Evolutionary conservation across 441 rosid species (phyloP).

Genomic region (Populus hybrid): DNA sequence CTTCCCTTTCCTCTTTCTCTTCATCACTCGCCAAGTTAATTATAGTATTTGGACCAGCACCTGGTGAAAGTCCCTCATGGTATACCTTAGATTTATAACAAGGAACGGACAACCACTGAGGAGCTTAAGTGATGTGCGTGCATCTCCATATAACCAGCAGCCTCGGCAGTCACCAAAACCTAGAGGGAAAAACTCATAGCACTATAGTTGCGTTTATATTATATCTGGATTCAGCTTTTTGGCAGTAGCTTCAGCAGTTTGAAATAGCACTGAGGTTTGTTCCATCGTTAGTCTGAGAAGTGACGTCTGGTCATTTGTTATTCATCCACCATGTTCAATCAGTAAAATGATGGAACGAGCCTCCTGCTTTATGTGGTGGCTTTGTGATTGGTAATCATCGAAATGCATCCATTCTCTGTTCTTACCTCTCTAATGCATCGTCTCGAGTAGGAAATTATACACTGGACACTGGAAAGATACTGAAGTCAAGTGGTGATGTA

Average conservation of each 20-base stretch:
- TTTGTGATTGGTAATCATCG: neutral
- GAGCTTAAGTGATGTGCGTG: constrained; percentile 33
- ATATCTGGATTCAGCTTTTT: neutral
- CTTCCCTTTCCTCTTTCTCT: too few species aligned
- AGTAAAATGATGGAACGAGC: constrained; percentile 5
- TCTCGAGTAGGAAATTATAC: neutral
- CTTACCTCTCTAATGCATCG: neutral
- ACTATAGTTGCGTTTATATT: neutral
- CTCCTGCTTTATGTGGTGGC: too few species aligned
- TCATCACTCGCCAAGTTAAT: too few species aligned
- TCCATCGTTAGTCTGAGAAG: constrained; percentile 2
- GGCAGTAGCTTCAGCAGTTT: constrained; percentile 12
- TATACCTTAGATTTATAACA: too few species aligned
- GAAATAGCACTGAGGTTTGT: constrained; percentile 13
- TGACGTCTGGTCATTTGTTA: constrained; percentile 1
- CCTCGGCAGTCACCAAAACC: constrained; percentile 39
- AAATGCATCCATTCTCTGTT: neutral
- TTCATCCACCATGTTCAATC: constrained; percentile 3
- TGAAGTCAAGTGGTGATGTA: constrained; percentile 3
- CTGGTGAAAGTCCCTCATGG: too few species aligned
- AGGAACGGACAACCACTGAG: constrained; percentile 26
- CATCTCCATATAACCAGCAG: constrained; percentile 41
- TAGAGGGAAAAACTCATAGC: constrained; percentile 27
- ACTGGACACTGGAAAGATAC: neutral
- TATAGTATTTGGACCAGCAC: too few species aligned